These are phyloP conservation scores for Sugiyamaella neomexicana DNA, from an alignment of 1,139 yeast genomes.

Conservation along the genomic window DNA sequence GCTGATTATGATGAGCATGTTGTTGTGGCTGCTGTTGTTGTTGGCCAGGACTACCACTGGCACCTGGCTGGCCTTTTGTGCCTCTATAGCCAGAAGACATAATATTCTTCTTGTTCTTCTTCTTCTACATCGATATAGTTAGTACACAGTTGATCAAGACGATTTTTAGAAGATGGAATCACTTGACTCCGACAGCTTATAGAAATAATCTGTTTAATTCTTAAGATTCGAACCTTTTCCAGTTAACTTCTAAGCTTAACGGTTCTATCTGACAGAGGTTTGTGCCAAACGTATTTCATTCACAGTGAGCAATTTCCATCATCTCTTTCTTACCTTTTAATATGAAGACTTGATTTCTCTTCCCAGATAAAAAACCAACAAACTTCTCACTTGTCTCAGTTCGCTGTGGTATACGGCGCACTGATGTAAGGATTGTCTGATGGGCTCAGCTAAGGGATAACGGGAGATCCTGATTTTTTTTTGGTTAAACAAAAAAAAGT, in stretches of 20 bases:
- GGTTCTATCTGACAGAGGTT: no score
- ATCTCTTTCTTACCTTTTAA: neutral
- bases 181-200: neutral
- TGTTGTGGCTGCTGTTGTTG: constrained; percentile 9
- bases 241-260: no score
- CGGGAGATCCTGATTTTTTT: constrained; percentile 4
- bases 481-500: neutral
- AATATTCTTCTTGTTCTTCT: neutral
- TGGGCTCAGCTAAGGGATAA: constrained; percentile 2
- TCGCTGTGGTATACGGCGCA: constrained; percentile 3
- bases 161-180: neutral
- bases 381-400: neutral
- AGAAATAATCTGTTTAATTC: neutral
- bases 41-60: constrained; percentile 9
- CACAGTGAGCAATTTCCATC: neutral
- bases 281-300: no score
- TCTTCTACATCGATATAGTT: neutral
- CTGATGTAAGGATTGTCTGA: constrained; percentile 5
- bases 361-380: constrained; percentile 8
- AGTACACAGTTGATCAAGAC: neutral
- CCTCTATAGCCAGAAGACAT: constrained; percentile 17
- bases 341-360: neutral
- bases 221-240: no score
- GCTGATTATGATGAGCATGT: constrained; percentile 1
- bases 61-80: constrained; percentile 1